Evolutionary conservation across 495 filamentous ascomycete species (phyloP).

Genomic region (Aspergillus sclerotioniger): DNA sequence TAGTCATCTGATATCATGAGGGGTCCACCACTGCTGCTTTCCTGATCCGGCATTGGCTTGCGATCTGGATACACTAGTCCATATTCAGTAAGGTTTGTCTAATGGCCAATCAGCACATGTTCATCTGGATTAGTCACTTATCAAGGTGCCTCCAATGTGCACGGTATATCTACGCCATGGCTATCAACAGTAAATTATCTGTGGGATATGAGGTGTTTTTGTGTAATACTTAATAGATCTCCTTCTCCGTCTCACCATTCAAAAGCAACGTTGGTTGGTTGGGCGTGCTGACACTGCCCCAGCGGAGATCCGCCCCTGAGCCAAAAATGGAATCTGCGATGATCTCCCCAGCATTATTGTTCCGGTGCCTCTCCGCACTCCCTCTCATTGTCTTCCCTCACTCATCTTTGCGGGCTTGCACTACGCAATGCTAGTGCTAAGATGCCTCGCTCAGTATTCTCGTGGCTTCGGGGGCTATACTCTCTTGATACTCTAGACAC

Average conservation of each 20-base stretch:
- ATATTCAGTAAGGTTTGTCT: background rate
- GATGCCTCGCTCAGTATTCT: slow-evolving; percentile 29
- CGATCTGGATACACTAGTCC: background rate
- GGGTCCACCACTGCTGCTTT: background rate
- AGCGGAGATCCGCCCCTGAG: slow-evolving; percentile 21
- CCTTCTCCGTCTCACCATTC: no score
- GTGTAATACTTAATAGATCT: no score
- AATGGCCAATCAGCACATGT: background rate
- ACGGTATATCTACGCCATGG: background rate
- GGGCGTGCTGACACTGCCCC: background rate
- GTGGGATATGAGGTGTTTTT: background rate
- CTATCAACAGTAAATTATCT: no score
- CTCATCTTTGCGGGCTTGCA: background rate
- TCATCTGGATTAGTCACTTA: background rate
- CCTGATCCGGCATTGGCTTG: background rate
- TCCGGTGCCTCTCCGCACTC: slow-evolving; percentile 10
- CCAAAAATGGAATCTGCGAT: slow-evolving; percentile 10
- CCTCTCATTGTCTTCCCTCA: slow-evolving; percentile 2
- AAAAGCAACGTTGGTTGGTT: no score
- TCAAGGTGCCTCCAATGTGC: no score
- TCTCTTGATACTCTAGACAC: slow-evolving; percentile 90
- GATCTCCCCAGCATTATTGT: slow-evolving; percentile 2
- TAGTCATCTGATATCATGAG: background rate
- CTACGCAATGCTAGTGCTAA: slow-evolving; percentile 37
- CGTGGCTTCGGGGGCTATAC: slow-evolving; percentile 21